Conservation (phyloP, 177 flowering plant genomes). For the Vitis hybrid region DNA sequence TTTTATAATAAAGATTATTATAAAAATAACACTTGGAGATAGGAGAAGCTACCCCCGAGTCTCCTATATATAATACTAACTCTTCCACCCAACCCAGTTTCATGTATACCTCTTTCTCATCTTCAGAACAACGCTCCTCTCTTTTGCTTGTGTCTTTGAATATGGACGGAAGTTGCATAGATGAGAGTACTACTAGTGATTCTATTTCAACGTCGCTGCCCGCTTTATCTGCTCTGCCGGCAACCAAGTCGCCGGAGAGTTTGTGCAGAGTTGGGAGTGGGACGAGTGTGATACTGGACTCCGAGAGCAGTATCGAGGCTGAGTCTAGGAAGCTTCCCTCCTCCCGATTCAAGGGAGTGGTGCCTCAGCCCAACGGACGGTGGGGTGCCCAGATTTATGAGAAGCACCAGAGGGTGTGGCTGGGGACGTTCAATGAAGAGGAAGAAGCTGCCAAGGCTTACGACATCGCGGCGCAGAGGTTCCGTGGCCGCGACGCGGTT, state of each 20-base stretch:
- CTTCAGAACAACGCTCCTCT: too few relatives aligned
- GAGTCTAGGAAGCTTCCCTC: slow-evolving; percentile 87
- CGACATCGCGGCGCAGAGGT: slow-evolving; percentile 83
- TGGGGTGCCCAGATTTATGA: slow-evolving; percentile 99
- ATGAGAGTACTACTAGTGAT: slow-evolving; percentile 59
- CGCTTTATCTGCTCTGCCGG: background rate
- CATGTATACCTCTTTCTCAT: background rate
- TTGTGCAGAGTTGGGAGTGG: slow-evolving; percentile 77
- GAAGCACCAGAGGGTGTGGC: slow-evolving; percentile 96
- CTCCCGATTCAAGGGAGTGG: slow-evolving; percentile 93
- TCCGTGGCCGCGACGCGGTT: slow-evolving; percentile 93
- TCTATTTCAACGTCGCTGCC: slow-evolving; percentile 29
- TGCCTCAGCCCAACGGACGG: slow-evolving; percentile 96
- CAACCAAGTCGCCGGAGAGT: slow-evolving; percentile 27
- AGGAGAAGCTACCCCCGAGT: background rate
- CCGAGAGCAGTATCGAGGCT: slow-evolving; percentile 62
- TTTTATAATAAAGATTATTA: background rate
- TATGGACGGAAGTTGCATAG: slow-evolving; percentile 62
- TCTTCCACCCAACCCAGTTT: background rate
- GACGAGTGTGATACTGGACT: slow-evolving; percentile 59
- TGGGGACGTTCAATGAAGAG: slow-evolving; percentile 91
- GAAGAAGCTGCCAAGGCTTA: slow-evolving; percentile 86
- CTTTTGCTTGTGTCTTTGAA: background rate
- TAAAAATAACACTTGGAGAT: background rate
- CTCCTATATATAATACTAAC: slow-evolving; percentile 31